These are phyloP conservation scores for Zhuliangozyma parablackwelliae DNA, from an alignment of 1,139 yeast species.

Conservation along the genomic window DNA sequence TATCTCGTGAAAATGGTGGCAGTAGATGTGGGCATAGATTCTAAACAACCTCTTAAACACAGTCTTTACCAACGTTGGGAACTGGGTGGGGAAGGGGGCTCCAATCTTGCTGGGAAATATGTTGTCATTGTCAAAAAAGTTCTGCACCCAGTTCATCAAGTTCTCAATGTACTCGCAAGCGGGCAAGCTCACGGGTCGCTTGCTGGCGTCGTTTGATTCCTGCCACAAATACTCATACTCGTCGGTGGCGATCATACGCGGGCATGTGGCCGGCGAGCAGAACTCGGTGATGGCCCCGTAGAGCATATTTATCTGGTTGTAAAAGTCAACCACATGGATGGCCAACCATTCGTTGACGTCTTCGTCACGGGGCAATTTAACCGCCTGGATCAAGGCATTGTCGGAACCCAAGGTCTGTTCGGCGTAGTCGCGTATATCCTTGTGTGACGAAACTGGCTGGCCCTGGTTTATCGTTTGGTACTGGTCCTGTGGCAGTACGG, in stretches of 20 bases:
- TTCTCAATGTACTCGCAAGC: conserved; percentile 95
- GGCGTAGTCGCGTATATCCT: conserved; percentile 75
- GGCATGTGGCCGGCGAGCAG: conserved; percentile 89
- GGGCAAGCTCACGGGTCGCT: conserved; percentile 51
- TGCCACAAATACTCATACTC: conserved; percentile 98
- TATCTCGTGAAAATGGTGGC: conserved; percentile 95
- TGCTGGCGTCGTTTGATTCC: conserved; percentile 44
- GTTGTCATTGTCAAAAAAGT: conserved; percentile 80
- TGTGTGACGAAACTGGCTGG: conserved; percentile 55
- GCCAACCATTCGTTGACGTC: conserved; percentile 95
- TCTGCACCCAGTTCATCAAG: conserved; percentile 92
- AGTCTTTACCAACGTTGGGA: conserved; percentile 69
- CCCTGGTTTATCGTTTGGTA: conserved; percentile 25
- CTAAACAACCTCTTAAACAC: conserved; percentile 87
- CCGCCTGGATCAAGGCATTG: conserved; percentile 86
- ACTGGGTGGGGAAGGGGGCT: conserved; percentile 75
- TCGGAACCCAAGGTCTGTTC: conserved; percentile 95
- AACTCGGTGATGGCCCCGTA: conserved; percentile 95
- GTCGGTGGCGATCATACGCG: conserved; percentile 94
- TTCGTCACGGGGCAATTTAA: conserved; percentile 89
- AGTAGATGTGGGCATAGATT: conserved; percentile 96
- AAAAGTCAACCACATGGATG: conserved; percentile 85
- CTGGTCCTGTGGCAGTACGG: conserved; percentile 31
- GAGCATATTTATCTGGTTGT: conserved; percentile 93
- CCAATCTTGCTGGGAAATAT: conserved; percentile 88